A percentile compares a stretch with the other conserved stretches of the same genome.
Evolutionary conservation across 768 basidiomycete genomes (phyloP).

Genomic region (Macrolepiota fuliginosa): DNA sequence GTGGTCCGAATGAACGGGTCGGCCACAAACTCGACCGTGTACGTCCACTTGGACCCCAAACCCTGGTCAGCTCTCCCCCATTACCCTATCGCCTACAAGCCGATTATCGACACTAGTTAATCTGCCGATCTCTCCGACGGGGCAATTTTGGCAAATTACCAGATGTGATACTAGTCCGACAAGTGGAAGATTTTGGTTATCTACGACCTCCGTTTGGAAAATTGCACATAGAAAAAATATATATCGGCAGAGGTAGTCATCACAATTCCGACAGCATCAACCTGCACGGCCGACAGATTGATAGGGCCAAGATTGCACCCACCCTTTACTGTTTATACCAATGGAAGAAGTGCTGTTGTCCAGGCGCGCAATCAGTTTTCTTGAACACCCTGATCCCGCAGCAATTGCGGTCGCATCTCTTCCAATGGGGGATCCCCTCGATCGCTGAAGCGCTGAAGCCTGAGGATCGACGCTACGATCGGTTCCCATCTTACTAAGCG

Average conservation of each 20-base stretch:
- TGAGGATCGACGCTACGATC: background rate
- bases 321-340: background rate
- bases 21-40: constrained; percentile 1
- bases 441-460: background rate
- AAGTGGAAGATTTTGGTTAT: background rate
- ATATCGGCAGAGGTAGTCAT: background rate
- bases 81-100: background rate
- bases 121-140: background rate
- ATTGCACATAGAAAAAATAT: background rate
- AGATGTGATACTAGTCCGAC: background rate
- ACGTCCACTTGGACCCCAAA: constrained; percentile 3
- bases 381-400: background rate
- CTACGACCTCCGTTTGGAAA: background rate
- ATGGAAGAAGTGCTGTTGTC: background rate
- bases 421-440: constrained; percentile 4
- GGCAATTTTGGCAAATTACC: constrained; percentile 2
- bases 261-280: background rate
- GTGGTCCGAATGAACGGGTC: background rate
- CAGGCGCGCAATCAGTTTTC: no score
- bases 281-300: background rate
- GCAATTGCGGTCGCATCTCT: background rate
- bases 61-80: background rate
- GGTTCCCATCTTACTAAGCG: background rate
- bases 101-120: background rate
- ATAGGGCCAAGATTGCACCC: background rate